Base-by-base conservation (phyloP, 1,139 yeast genomes). In the Nakaseomyces sp. region DNA sequence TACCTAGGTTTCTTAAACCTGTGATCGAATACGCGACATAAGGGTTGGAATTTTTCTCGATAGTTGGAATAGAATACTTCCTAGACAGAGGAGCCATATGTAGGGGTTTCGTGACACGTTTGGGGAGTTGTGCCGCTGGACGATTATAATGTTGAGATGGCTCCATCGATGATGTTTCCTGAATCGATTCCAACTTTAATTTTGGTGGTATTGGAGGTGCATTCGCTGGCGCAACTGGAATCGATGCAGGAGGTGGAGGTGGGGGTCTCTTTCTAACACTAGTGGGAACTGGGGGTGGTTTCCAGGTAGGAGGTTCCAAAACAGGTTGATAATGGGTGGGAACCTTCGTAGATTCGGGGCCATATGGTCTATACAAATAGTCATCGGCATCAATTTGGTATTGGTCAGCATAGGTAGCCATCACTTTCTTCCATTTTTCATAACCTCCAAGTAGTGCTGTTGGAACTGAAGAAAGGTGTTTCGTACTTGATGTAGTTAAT, bases 1-100 rank as follows among this genome's bases (percentile, higher is more conserved):
- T 79, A 0, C 88, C 88, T 60, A 79, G 64, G 57, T 83, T 82
- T 42, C 76, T 66, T 40, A 83, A 62, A 0, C 93, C 91, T 36
- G 88, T 80, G 22, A 80, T 70, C 1, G 76, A 68, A 44, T 68
- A 63, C 8, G 69, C 53, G 3, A 65, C 68, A 49, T 64, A 66
- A 4, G 54, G 53, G 39, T 73, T 69, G n/a, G 66, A 53, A 62
- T 39, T 39, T 47, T 63, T 58, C 45, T 69, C 68, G 31, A 57
- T 66, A 19, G 67, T 68, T 44, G 68, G 72, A 2, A 57, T 51
- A 12, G 53, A 37, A 55, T 58, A 42, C 13, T 44, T 28, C 24
- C 31, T 7, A 3, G 40, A 17, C 5, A 37, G n/a, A 26, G 40
- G 30, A 16, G 16, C 22, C 16, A 16, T 25, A 17, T 17, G 22